Percentiles rank a stretch among this genome's conserved stretches.
Conservation (phyloP, 208 protist genomes). For the Leishmania turanica region DNA sequence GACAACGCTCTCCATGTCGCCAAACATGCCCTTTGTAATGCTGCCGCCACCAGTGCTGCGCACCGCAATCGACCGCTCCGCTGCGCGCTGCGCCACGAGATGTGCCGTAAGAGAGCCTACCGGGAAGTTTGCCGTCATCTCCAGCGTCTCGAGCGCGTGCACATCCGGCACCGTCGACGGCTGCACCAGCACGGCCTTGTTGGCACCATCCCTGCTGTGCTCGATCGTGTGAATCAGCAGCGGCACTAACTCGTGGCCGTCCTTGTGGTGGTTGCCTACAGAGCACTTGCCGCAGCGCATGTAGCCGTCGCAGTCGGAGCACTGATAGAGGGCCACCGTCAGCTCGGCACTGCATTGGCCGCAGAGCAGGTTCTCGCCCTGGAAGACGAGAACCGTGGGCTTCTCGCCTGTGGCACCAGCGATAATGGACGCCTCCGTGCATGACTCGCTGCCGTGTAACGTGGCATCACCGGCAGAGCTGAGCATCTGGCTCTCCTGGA, state of each 20-base stretch:
- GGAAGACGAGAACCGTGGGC: conserved; percentile 35
- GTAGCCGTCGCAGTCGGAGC: conserved; percentile 49
- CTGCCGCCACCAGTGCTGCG: conserved; percentile 23
- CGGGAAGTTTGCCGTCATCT: conserved; percentile 77
- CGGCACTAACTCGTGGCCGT: conserved; percentile 58
- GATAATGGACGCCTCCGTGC: conserved; percentile 23
- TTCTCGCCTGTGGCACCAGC: conserved; percentile 20
- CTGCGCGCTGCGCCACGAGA: conserved; percentile 27
- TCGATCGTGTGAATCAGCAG: conserved; percentile 70
- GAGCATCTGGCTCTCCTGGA: conserved; percentile 46
- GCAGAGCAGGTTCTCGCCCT: conserved; percentile 52
- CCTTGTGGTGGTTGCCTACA: conserved; percentile 55
- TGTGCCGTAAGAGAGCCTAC: conserved; percentile 54
- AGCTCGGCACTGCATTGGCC: conserved; percentile 67
- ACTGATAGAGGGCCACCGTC: conserved; percentile 60
- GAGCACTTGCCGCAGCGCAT: conserved; percentile 83
- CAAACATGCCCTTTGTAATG: conserved; percentile 21
- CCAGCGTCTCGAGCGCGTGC: conserved; percentile 73
- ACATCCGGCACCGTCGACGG: conserved; percentile 53
- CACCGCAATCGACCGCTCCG: conserved; percentile 26
- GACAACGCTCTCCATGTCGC: conserved; percentile 27
- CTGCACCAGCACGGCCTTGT: conserved; percentile 48
- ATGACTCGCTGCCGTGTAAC: conserved; percentile 20
- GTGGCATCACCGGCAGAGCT: conserved; percentile 22
- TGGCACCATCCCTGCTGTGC: conserved; percentile 35